Evolutionary conservation across 768 basidiomycete genomes (phyloP), one percentile per base, ranked within the genome.

Genomic region (Amanita pallidorosea): DNA sequence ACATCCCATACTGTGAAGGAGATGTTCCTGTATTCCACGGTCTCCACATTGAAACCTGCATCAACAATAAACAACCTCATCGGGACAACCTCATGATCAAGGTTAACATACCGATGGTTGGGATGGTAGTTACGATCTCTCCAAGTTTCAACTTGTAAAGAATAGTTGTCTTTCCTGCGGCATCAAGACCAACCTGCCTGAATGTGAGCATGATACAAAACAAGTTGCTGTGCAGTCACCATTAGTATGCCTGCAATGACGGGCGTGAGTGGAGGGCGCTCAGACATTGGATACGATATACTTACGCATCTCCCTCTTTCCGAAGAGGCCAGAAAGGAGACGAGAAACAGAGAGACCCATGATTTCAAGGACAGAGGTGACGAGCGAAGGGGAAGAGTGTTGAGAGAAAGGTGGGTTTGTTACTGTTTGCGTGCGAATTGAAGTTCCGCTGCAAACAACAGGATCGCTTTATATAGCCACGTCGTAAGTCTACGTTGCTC

Each of bases 1-100:
- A 99, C 96, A 73, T 99, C 96, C 96, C 96, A 98, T 42, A 98
- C 96, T 20, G 95, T 99, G 82, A 99, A 99, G 22, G 93, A 96
- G 58, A 98, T 97, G 78, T 98, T 99, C 81, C 97, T 98, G 75
- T 99, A 98, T 70, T 98, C 95, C 59, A 99, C 96, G 55, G 96
- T 98, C 79, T 99, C 96, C 60, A 99, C 96, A 67, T 99, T 99
- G 79, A 99, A 99, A 54, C 96, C 96, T 97, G 58, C 20, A 36
- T n/a, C 47, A 54, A 51, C 53, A 55, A 60, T 53, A 62, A 61
- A 52, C 53, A 59, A 53, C 53, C 23, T 41, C 31, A 23, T 47
- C 52, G 27, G 38, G 38, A 51, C 23, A 23, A 5, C 5, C 23
- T 7, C 34, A 53, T 49, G 25, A 45, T 52, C 37, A 55, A 40